These are phyloP conservation scores for Mentha longifolia DNA, from an alignment of 257 asterid genomes.

Conservation along the genomic window DNA sequence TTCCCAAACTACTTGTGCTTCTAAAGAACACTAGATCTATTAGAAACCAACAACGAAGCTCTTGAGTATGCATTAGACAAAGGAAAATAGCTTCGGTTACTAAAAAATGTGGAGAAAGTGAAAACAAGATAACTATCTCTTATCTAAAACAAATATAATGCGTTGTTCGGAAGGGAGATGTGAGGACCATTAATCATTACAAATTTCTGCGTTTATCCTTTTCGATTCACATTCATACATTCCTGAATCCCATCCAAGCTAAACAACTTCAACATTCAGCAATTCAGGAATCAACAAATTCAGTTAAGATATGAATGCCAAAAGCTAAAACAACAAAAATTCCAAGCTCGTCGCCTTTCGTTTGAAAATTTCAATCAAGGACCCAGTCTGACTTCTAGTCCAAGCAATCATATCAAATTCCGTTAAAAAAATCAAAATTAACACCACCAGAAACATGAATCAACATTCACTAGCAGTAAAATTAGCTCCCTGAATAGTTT, in stretches of 20 bases:
- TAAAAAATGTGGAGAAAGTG: not conserved
- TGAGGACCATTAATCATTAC: not conserved
- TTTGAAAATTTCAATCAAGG: not conserved
- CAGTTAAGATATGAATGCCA: not conserved
- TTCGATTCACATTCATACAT: not conserved
- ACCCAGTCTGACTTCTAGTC: constrained; percentile 13
- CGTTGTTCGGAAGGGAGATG: not conserved
- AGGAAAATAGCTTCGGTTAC: not conserved
- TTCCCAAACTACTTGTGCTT: not conserved
- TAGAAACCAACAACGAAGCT: not conserved
- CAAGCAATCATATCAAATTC: constrained; percentile 25
- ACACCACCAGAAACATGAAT: constrained; percentile 2
- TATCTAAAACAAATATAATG: not conserved
- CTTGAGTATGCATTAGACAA: not conserved
- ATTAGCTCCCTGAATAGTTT: not conserved
- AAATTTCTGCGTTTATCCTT: not conserved
- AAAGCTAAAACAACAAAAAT: not conserved
- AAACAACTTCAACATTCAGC: constrained; percentile 2
- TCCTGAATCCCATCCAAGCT: constrained; percentile 19
- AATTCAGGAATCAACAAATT: not conserved
- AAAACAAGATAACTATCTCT: not conserved
- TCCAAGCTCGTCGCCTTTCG: not conserved
- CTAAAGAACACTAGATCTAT: not conserved
- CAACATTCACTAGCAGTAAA: not conserved
- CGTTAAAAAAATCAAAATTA: not conserved